Evolutionary conservation across 495 filamentous ascomycete species (phyloP).

Genomic region (Aspergillus biplanus): DNA sequence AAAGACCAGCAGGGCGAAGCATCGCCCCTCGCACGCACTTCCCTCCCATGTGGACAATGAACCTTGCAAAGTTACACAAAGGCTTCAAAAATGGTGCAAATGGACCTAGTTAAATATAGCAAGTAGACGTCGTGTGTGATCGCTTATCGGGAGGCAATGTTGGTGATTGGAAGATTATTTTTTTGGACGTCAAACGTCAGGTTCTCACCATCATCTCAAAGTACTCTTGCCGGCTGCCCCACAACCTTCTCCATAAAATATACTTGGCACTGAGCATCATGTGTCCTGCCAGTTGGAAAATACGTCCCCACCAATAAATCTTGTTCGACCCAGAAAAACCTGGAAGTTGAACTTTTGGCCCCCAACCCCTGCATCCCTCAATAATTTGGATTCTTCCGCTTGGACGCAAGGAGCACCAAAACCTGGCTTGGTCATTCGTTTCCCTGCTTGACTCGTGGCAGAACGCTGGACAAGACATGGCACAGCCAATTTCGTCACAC

Average conservation of each 20-base stretch:
- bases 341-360: slow-evolving; percentile 6
- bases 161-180: not conserved
- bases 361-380: slow-evolving; percentile 8
- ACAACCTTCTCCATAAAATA: slow-evolving; percentile 9
- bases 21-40: too few relatives aligned
- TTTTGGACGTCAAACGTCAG: not conserved
- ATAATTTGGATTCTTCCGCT: not conserved
- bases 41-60: not conserved
- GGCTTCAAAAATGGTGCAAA: not conserved
- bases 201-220: not conserved
- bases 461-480: not conserved
- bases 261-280: not conserved
- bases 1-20: too few relatives aligned
- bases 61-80: not conserved
- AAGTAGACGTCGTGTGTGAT: not conserved
- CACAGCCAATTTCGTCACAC: not conserved
- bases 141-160: not conserved
- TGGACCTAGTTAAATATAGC: not conserved
- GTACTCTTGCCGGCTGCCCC: not conserved
- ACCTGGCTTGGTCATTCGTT: not conserved
- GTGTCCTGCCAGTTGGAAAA: not conserved
- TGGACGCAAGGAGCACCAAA: not conserved
- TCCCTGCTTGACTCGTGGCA: slow-evolving; percentile 5
- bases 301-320: not conserved
- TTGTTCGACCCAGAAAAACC: not conserved